Percentiles rank a stretch among this genome's conserved stretches.
phyloP scores from a whole-genome alignment of 768 basidiomycete species.

The Suillus variegatus region DNA sequence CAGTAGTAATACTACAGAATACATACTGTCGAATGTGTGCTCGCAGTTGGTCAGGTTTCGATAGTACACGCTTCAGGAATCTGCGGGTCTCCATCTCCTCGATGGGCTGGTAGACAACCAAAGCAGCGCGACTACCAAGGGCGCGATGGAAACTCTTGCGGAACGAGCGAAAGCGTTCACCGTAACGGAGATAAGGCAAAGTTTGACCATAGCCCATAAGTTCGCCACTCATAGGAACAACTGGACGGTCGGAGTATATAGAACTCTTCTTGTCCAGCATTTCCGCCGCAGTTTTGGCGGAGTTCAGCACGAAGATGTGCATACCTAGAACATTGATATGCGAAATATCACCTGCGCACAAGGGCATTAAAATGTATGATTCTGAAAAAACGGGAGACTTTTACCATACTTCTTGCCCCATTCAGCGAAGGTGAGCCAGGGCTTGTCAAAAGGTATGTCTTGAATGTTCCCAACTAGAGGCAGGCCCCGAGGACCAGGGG shows the following conservation, averaged over 20 bases:
- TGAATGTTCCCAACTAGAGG: slow-evolving; percentile 55
- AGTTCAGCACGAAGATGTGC: slow-evolving; percentile 52
- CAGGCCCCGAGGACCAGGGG: slow-evolving; percentile 24
- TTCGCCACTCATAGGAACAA: slow-evolving; percentile 11
- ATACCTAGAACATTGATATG: slow-evolving; percentile 39
- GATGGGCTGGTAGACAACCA: slow-evolving; percentile 16
- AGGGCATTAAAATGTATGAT: background rate
- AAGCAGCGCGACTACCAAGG: slow-evolving; percentile 16
- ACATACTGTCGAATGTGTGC: slow-evolving; percentile 25
- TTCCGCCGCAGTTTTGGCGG: slow-evolving; percentile 43
- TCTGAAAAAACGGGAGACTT: slow-evolving; percentile 11
- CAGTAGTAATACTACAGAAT: background rate
- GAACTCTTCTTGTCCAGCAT: slow-evolving; percentile 54
- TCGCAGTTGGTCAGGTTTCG: slow-evolving; percentile 17
- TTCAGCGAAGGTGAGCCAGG: slow-evolving; percentile 53
- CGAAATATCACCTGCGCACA: slow-evolving; percentile 26
- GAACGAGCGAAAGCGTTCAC: slow-evolving; percentile 13
- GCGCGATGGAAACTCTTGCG: slow-evolving; percentile 16
- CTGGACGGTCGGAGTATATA: slow-evolving; percentile 43
- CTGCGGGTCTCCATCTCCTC: slow-evolving; percentile 19
- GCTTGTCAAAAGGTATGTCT: slow-evolving; percentile 50
- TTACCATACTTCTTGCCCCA: slow-evolving; percentile 56
- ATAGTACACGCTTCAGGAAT: slow-evolving; percentile 21
- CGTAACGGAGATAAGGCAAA: slow-evolving; percentile 12
- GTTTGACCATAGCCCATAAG: slow-evolving; percentile 18